Evolutionary conservation across 1,284 basidiomycete species (phyloP).

Genomic region (Papiliotrema laurentii): DNA sequence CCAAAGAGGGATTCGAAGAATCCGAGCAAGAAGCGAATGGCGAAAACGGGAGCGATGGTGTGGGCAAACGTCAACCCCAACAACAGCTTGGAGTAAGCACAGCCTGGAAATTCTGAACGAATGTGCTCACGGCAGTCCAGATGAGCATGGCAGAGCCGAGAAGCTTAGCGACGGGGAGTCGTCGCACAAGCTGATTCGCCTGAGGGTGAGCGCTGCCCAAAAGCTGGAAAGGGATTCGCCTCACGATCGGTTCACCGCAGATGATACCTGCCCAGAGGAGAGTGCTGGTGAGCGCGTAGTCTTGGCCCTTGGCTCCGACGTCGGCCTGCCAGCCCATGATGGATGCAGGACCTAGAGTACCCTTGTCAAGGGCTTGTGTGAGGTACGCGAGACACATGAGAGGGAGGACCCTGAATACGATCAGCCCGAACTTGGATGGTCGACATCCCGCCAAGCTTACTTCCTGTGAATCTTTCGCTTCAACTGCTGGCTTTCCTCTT

Average conservation of each 20-base stretch:
- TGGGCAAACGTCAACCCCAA: constrained; percentile 70
- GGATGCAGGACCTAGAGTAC: constrained; percentile 15
- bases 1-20: constrained; percentile 32
- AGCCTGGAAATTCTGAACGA: too few relatives aligned
- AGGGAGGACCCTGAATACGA: constrained; percentile 23
- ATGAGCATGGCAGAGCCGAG: constrained; percentile 21
- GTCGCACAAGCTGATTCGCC: constrained; percentile 31
- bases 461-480: constrained; percentile 17
- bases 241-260: constrained; percentile 25
- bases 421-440: too few relatives aligned
- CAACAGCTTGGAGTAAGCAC: too few relatives aligned
- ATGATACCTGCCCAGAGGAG: constrained; percentile 30
- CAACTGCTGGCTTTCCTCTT: constrained; percentile 20
- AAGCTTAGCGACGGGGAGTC: constrained; percentile 27
- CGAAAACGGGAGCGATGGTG: constrained; percentile 56
- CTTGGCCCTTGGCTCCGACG: constrained; percentile 29
- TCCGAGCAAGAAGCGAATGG: constrained; percentile 25
- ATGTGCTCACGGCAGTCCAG: constrained; percentile 26
- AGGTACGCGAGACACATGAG: constrained; percentile 31
- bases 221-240: neutral
- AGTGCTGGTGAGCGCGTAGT: constrained; percentile 32
- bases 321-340: constrained; percentile 40
- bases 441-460: constrained; percentile 8
- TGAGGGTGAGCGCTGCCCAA: neutral
- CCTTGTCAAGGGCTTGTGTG: constrained; percentile 23